Evolutionary conservation across 345 rosid genomes (phyloP).

Genomic region (Acer saccharum): DNA sequence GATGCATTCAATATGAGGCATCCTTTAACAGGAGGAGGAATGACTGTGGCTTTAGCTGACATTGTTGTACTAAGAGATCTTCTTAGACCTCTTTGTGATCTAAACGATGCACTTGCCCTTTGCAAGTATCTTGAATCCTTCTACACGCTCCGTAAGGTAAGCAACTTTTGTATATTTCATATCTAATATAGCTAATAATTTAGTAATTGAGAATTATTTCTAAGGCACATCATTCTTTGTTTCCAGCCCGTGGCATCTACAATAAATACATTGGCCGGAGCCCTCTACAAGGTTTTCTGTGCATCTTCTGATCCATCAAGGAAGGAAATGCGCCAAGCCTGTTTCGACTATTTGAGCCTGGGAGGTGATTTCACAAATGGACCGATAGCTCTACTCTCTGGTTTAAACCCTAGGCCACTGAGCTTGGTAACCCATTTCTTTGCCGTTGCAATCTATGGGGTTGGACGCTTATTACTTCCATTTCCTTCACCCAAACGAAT

Average conservation of each 20-base stretch:
- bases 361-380: constrained; percentile 8
- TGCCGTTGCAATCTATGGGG: neutral
- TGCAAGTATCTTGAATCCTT: constrained; percentile 16
- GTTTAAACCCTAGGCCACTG: neutral
- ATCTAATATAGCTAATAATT: too few relatives aligned
- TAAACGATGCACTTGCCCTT: constrained; percentile 4
- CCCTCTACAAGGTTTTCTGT: constrained; percentile 7
- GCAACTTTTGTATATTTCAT: neutral
- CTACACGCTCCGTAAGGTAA: constrained; percentile 4
- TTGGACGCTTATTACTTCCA: neutral
- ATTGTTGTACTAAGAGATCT: constrained; percentile 5
- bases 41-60: constrained; percentile 16
- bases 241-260: constrained; percentile 13
- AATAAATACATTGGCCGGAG: constrained; percentile 11
- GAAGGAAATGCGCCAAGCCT: constrained; percentile 10
- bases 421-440: neutral
- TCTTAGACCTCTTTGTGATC: neutral
- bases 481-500: neutral
- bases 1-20: constrained; percentile 14
- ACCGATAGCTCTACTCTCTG: constrained; percentile 10
- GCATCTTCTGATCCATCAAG: constrained; percentile 17
- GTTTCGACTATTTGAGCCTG: constrained; percentile 7
- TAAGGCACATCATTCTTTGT: neutral
- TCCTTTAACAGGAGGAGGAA: constrained; percentile 16
- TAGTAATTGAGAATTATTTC: too few relatives aligned